phyloP scores from a whole-genome alignment of 306 rosid genomes.

The Adenanthera pavonina region DNA sequence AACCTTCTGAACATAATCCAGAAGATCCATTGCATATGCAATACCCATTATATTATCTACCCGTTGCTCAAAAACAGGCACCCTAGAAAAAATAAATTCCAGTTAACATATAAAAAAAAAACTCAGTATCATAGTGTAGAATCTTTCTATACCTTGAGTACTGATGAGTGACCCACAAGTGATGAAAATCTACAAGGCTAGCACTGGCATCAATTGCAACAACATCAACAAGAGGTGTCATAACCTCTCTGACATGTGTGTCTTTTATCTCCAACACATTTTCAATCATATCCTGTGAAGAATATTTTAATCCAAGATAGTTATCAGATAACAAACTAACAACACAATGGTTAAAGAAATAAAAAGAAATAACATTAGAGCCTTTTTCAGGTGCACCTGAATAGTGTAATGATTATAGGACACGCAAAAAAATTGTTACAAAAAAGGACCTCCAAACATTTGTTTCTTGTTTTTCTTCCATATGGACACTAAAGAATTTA shows the following conservation, averaged over 20 bases:
- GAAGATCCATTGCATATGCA: slow-evolving; percentile 96
- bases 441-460: too few relatives aligned
- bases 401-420: background rate
- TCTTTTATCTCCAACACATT: slow-evolving; percentile 96
- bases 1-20: slow-evolving; percentile 89
- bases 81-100: slow-evolving; percentile 54
- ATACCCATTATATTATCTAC: slow-evolving; percentile 95
- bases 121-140: slow-evolving; percentile 8
- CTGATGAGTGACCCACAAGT: slow-evolving; percentile 92
- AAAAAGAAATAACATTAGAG: background rate
- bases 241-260: slow-evolving; percentile 95
- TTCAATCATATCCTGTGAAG: slow-evolving; percentile 90
- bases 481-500: too few relatives aligned
- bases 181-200: slow-evolving; percentile 83
- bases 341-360: background rate
- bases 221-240: slow-evolving; percentile 98
- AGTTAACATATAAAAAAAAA: background rate
- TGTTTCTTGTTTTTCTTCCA: too few relatives aligned
- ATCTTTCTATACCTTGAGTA: slow-evolving; percentile 76
- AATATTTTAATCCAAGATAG: slow-evolving; percentile 25
- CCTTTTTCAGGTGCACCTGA: background rate
- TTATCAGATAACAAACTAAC: slow-evolving; percentile 21
- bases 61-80: slow-evolving; percentile 98
- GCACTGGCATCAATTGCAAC: slow-evolving; percentile 92
- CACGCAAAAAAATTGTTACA: background rate